Base-by-base conservation (phyloP, 805 yeast genomes). In the Tetrapisispora taiwanensis region DNA sequence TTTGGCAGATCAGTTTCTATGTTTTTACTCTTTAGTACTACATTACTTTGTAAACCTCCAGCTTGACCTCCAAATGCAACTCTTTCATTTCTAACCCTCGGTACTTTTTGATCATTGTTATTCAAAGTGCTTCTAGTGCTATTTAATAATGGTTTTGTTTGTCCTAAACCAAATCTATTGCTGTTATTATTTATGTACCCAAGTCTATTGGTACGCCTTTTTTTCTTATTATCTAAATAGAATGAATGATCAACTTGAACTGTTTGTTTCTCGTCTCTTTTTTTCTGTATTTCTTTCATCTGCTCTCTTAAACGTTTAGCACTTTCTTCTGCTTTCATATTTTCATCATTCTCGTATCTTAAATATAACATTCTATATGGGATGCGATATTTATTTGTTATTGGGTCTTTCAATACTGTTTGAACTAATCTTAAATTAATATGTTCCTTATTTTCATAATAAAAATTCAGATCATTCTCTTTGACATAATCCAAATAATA, bases 321-420 rank as follows among this genome's bases (percentile, higher is more conserved):
- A 17, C 66, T 67, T 37, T 56, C 47, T 32, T 61, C 62, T 36
- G 65, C 64, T 44, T 66, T 69, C 41, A 51, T 50, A 1, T 51
- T 39, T 8, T 54, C 55, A 27, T 68, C 72, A 28, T 61, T 51
- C 24, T 57, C 55, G 41, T 64, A 63, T 44, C 58, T 57, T 36
- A 60, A 48, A 43, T 60, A 65, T 5, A 69, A 48, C 50, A 66
- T 52, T 42, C 68, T 57, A 17, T 60, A 63, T 0, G 72, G 71
- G 8, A 67, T 44, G 44, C 50, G 58, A 46, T 52, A 67, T 45
- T 57, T 63, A 42, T 52, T 61, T 12, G 47, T 49, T 2, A 19
- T 15, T 2, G 48, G 46, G 38, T 58, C 58, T 39, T 55, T 55
- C 26, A 42, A 45, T 3, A 62, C 17, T 12, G 44, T 44, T 8